Evolutionary conservation across 2,329 filamentous ascomycete species (phyloP), one percentile per base, ranked within the genome.

Genomic region (Monosporascus sp.): DNA sequence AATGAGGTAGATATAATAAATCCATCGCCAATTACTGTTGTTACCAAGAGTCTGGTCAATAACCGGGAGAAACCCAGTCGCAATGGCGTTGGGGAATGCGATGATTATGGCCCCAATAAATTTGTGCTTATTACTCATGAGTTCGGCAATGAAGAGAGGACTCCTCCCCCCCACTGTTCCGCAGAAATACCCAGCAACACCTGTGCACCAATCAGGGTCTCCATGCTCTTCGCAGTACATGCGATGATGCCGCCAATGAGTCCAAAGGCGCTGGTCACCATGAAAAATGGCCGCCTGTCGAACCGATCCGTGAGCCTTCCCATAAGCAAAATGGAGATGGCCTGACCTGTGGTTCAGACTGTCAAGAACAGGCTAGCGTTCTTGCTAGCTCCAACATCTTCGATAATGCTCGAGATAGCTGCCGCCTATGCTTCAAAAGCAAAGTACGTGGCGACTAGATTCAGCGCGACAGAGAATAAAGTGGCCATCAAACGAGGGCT

Each of bases 1-100:
- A 31, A 62, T 60, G 50, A 62, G 58, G 46, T 59, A 58, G 49
- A 62, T 62, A 47, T 59, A 59, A 50, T 56, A 62, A n/a, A 60
- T 58, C 60, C 60, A 62, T 48, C 60, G 49, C 60, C 60, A 62
- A 27, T 26, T 26, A 5, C 24, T 5, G 24, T 26, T 26, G 24
- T 26, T 26, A 26, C 24, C 24, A 5, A 26, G 24, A 7, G 24
- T 26, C 24, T 26, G 24, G 5, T 5, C 24, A 26, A 26, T 26
- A 7, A 26, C 24, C 24, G 24, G 24, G 6, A 5, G 6, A 37
- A 62, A 60, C 7, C 58, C 60, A 14, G 58, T 60, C 17, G 58
- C 58, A 43, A 58, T 53, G 48, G 60, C 48, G 35, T 58, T 58
- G 4, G 60, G 58, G 4, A 60, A 41, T 17, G 55, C 58, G 22